Base-by-base conservation (phyloP, 768 basidiomycete species). In the Kwoniella pini region DNA sequence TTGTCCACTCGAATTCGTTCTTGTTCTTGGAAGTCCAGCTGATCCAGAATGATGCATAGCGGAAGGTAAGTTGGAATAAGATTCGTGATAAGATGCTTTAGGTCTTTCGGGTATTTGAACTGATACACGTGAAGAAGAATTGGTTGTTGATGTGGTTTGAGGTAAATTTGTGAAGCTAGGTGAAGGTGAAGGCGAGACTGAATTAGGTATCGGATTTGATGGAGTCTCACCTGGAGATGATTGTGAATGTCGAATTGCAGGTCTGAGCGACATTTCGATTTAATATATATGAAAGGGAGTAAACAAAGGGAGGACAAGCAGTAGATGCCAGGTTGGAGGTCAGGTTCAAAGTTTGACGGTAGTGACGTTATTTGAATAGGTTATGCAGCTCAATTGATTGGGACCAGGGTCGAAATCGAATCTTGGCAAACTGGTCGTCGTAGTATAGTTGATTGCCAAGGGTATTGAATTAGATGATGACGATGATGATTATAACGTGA, bases 1-100 rank as follows among this genome's bases (percentile, higher is more conserved):
- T 22, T 72, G 72, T 9, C 68, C 69, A 56, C 68, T 70, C 4
- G 68, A 68, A 39, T 65, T 68, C 12, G 74, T 78, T 39, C 69
- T 64, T 6, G 77, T 75, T 26, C 74, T 57, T 1, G 72, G 73
- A 11, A 78, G 62, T 2, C 71, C 73, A 6, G 63, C 60, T 19
- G 51, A 39, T 17, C 54, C 54, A 11, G 54, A 55, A 21, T 58
- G 59, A 26, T 45, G 38, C 67, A 68, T 57, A 13, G 64, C 63
- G 17, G 68, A 65, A 38, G 55, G 56, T 33, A 61, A 31, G n/a
- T 59, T 45, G 1, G 36, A 42, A n/a, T 30, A 49, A 39, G 50
- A 48, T 21, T 62, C 58, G 30, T 43, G 22, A 31, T 56, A 60
- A 5, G 42, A 21, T 13, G 59, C 28, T n/a, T 40, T 36, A 2